Percentiles rank a stretch among this genome's conserved stretches.
Conservation (phyloP, 2,329 filamentous ascomycete genomes). For the Aspergillaceae sp. region DNA sequence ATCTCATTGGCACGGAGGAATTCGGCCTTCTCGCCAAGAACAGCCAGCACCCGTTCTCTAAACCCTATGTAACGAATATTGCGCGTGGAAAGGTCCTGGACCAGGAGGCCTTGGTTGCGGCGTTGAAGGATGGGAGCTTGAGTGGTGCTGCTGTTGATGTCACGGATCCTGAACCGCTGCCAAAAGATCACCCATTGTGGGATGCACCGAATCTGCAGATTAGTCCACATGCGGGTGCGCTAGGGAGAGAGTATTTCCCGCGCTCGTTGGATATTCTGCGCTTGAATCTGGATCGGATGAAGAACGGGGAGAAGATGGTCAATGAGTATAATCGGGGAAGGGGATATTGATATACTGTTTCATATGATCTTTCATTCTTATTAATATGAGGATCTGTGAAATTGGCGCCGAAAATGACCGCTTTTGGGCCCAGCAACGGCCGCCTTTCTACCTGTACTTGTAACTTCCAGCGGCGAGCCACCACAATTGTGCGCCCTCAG, state of each 20-base stretch:
- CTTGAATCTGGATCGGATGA: conserved; percentile 47
- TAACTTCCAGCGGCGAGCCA: too few species aligned
- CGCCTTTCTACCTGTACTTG: too few species aligned
- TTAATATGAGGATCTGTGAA: too few species aligned
- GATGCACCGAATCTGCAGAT: conserved; percentile 59
- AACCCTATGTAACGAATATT: conserved; percentile 62
- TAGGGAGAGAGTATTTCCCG: conserved; percentile 47
- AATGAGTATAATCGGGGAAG: conserved; percentile 54
- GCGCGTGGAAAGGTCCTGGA: conserved; percentile 57
- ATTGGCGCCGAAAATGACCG: too few species aligned
- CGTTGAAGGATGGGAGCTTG: conserved; percentile 48
- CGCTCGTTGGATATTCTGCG: conserved; percentile 51
- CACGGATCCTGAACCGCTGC: conserved; percentile 69
- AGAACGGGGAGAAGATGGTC: conserved; percentile 47
- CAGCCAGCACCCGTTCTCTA: conserved; percentile 19
- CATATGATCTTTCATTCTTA: too few species aligned
- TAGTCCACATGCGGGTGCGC: conserved; percentile 56
- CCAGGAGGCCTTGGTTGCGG: conserved; percentile 53
- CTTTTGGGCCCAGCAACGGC: too few species aligned
- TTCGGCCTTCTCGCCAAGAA: conserved; percentile 44
- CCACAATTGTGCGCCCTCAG: too few species aligned
- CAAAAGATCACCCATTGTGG: conserved; percentile 61
- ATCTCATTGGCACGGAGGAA: conserved; percentile 47
- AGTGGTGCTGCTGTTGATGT: conserved; percentile 68
- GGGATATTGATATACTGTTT: conserved; percentile 45